Conservation (phyloP, 225 moss, liverwort and hornwort species). For the Sphagnum tenellum region DNA sequence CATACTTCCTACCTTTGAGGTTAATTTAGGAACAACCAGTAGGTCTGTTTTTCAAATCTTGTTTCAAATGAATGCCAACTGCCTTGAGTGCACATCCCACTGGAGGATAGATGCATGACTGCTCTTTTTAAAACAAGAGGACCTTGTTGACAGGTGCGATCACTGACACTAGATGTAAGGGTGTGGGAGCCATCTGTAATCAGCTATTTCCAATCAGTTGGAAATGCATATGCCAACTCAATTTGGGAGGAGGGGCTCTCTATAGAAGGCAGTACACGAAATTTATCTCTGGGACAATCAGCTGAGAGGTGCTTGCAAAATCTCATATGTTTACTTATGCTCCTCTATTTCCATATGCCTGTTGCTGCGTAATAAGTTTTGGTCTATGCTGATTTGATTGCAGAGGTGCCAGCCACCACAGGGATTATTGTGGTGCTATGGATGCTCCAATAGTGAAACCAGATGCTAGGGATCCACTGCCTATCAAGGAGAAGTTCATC, state of each 20-base stretch:
- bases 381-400: conserved; percentile 10
- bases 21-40: too few relatives aligned
- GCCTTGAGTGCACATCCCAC: background rate
- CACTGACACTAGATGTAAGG: conserved; percentile 83
- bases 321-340: background rate
- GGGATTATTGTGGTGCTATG: conserved; percentile 19
- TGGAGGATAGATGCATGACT: too few relatives aligned
- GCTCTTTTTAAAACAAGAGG: too few relatives aligned
- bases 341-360: background rate
- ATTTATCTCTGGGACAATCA: conserved; percentile 16
- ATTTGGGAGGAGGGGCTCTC: conserved; percentile 78
- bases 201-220: conserved; percentile 74
- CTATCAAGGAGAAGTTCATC: conserved; percentile 77
- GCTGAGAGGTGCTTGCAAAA: conserved; percentile 28
- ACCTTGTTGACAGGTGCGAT: conserved; percentile 51
- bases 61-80: background rate
- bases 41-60: too few relatives aligned
- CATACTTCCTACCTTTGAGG: too few relatives aligned
- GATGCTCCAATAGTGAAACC: conserved; percentile 50
- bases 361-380: too few relatives aligned
- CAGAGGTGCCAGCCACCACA: conserved; percentile 21
- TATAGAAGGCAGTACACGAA: conserved; percentile 20
- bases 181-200: conserved; percentile 98
- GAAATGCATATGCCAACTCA: conserved; percentile 75
- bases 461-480: conserved; percentile 49